Evolutionary conservation across 805 yeast genomes (phyloP), one percentile per base, ranked within the genome.

Genomic region (Kazachstania psychrophila): DNA sequence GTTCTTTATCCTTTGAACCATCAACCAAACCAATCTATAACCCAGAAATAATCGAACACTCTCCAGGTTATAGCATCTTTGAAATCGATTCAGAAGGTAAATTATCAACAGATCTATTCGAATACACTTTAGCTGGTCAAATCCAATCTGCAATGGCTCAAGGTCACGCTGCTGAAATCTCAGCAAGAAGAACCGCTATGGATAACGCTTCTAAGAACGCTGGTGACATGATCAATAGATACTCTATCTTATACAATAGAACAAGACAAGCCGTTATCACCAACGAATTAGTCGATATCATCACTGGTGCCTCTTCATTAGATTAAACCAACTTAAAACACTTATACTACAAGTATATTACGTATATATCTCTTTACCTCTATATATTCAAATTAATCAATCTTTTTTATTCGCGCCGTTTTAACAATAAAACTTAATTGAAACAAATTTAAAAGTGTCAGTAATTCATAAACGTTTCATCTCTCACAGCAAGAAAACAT

Each of bases 151-250:
- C 95, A 44, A 75, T 88, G 74, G 89, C 96, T 48, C 96, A 92
- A 64, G 97, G 96, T 67, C 88, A 89, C 68, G 96, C 97, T 44
- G 84, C 97, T 41, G 98, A 89, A 74, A 75, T 88, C 51, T 81
- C 94, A 48, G 96, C 98, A 43, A 88, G 98, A 79, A 88, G 98
- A 79, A 89, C 86, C 64, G 97, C 98, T 53, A 89, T 89, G 98
- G 98, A 89, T 70, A 92, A 92, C 62, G 98, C 98, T 46, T 87
- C 96, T 53, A 89, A 92, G 92, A 89, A 89, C 64, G 98, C 98
- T 47, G 95, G 95, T 70, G 98, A 92, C 58, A 92, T 92, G 97
- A 92, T 92, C 64, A 78, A 75, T 70, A 81, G 76, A 62, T 89
- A 84, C 82, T 82, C 97, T 52, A 92, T 92, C 66, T 79, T 92